phyloP scores from a whole-genome alignment of 148 eudicot genomes.

The Cornus florida region DNA sequence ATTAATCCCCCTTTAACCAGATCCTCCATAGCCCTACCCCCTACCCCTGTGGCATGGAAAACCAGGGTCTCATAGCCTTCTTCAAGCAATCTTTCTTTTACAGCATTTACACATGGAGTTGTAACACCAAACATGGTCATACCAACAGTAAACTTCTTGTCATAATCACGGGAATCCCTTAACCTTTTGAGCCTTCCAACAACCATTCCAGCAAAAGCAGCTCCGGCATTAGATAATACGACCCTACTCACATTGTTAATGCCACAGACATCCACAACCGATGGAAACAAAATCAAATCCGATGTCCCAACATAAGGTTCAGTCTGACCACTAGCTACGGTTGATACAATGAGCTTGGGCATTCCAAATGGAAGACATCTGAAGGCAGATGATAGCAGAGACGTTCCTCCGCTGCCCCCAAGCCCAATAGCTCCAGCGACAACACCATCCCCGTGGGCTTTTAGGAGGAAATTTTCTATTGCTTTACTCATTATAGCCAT shows the following conservation, averaged over 20 bases:
- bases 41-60: constrained; percentile 98
- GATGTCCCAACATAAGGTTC: constrained; percentile 88
- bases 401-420: constrained; percentile 98
- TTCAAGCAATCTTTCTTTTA: constrained; percentile 62
- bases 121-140: constrained; percentile 98
- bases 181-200: constrained; percentile 47
- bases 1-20: constrained; percentile 85
- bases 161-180: constrained; percentile 14
- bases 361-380: constrained; percentile 76
- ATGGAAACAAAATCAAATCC: constrained; percentile 82
- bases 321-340: constrained; percentile 94
- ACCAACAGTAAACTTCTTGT: constrained; percentile 72
- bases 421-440: constrained; percentile 87
- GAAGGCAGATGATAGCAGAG: constrained; percentile 76
- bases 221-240: constrained; percentile 85
- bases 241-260: constrained; percentile 72
- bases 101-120: constrained; percentile 85
- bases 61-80: constrained; percentile 92
- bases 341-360: constrained; percentile 85
- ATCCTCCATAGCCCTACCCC: constrained; percentile 98
- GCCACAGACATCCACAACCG: constrained; percentile 98
- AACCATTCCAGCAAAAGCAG: constrained; percentile 95
- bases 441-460: constrained; percentile 42
- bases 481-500: constrained; percentile 71
- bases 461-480: constrained; percentile 48